Evolutionary conservation across 345 rosid genomes (phyloP).

Genomic region (Boechera stricta): DNA sequence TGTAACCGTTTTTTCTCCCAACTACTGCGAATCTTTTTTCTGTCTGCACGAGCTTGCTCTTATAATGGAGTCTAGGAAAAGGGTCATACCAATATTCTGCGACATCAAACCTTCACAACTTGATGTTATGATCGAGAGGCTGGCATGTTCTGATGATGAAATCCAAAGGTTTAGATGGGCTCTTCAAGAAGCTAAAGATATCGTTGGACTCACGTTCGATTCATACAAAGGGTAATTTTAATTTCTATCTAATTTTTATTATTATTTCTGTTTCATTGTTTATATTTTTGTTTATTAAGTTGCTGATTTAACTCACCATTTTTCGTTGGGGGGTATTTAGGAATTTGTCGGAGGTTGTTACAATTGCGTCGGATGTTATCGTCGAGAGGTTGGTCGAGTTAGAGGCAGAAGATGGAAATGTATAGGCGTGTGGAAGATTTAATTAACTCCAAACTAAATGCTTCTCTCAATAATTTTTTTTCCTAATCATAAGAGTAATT

Average conservation of each 20-base stretch:
- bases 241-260: not conserved
- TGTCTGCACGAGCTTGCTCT: constrained; percentile 79
- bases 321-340: constrained; percentile 33
- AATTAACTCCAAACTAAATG: constrained; percentile 4
- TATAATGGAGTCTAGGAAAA: constrained; percentile 67
- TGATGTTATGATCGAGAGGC: constrained; percentile 43
- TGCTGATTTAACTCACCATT: not conserved
- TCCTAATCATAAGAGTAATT: constrained; percentile 2
- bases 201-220: constrained; percentile 69
- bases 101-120: constrained; percentile 80
- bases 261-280: not conserved
- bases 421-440: constrained; percentile 14
- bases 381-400: constrained; percentile 63
- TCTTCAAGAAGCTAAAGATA: constrained; percentile 69
- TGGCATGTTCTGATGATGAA: constrained; percentile 46
- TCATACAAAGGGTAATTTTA: constrained; percentile 62
- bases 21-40: constrained; percentile 62
- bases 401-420: constrained; percentile 45
- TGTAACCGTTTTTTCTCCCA: constrained; percentile 68
- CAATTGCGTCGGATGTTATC: constrained; percentile 61
- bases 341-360: constrained; percentile 69
- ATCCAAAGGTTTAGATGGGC: constrained; percentile 61
- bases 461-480: not conserved
- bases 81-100: constrained; percentile 73
- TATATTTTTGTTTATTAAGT: not conserved